A percentile compares a stretch with the other conserved stretches of the same genome.
phyloP scores from a whole-genome alignment of 805 yeast species.

The Candida vaughaniae region DNA sequence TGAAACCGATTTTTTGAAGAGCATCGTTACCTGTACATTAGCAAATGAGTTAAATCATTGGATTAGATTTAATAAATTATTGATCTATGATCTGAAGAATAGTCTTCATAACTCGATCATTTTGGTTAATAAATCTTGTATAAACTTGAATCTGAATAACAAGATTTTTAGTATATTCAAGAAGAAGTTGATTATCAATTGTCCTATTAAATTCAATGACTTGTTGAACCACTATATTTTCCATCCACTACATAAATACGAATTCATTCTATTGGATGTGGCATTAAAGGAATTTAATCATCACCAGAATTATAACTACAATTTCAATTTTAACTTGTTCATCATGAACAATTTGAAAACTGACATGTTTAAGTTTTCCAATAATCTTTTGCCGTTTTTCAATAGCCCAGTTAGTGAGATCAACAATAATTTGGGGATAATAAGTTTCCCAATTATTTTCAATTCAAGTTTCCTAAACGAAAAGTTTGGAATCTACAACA shows the following conservation, averaged over 20 bases:
- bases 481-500: conserved; percentile 15
- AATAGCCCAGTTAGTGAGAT: conserved; percentile 18
- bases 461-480: conserved; percentile 29
- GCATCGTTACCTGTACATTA: conserved; percentile 29
- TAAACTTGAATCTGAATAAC: conserved; percentile 10
- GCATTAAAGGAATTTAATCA: conserved; percentile 48
- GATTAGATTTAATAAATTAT: conserved; percentile 18
- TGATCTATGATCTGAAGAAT: conserved; percentile 35
- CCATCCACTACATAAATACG: conserved; percentile 24
- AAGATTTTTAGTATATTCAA: conserved; percentile 42
- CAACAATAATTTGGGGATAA: conserved; percentile 53
- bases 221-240: conserved; percentile 48
- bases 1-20: conserved; percentile 22
- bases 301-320: conserved; percentile 12
- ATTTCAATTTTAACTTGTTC: conserved; percentile 9
- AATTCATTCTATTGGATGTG: conserved; percentile 46
- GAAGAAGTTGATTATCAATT: conserved; percentile 47
- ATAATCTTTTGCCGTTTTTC: conserved; percentile 16
- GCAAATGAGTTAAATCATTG: conserved; percentile 33
- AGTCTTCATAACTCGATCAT: conserved; percentile 54
- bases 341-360: conserved; percentile 8
- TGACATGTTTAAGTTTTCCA: conserved; percentile 16
- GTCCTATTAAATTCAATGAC: conserved; percentile 52
- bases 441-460: conserved; percentile 49
- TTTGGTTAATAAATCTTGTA: conserved; percentile 41